Evolutionary conservation across 192 early-diverging fungal genomes (phyloP).

Genomic region (Spinellus fusiger): DNA sequence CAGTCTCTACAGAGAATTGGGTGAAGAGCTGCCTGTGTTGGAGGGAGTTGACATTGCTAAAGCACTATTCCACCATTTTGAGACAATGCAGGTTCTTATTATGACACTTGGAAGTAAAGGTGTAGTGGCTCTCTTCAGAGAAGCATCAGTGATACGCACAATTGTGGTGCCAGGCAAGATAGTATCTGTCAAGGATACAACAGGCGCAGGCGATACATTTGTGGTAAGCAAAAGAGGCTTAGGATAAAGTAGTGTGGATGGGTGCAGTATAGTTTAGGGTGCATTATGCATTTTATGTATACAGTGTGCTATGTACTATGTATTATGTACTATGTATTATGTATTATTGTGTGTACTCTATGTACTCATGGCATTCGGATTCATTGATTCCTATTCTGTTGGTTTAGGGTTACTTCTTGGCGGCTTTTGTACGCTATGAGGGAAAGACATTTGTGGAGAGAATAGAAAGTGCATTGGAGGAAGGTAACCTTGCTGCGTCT

Average conservation of each 20-base stretch:
- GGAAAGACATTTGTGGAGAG: constrained; percentile 26
- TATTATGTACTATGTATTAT: no score
- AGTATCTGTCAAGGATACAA: constrained; percentile 47
- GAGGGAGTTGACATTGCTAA: constrained; percentile 23
- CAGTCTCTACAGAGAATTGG: constrained; percentile 35
- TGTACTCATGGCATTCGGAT: no score
- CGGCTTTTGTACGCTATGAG: constrained; percentile 39
- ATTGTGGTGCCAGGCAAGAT: constrained; percentile 40
- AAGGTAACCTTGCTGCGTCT: constrained; percentile 59
- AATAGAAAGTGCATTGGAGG: constrained; percentile 42
- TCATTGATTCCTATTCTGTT: no score
- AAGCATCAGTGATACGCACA: constrained; percentile 28
- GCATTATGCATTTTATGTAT: no score
- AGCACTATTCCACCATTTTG: constrained; percentile 39
- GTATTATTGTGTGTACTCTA: no score
- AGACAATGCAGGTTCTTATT: constrained; percentile 48
- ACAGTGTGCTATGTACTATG: no score
- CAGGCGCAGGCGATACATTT: constrained; percentile 63
- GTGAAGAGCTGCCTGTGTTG: neutral
- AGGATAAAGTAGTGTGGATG: neutral
- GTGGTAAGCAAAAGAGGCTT: constrained; percentile 25
- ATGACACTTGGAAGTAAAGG: constrained; percentile 69
- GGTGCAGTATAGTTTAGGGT: no score
- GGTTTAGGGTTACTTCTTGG: constrained; percentile 70
- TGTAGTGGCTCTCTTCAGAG: constrained; percentile 40